phyloP scores from a whole-genome alignment of 116 monocot species.

The Zostera marina region DNA sequence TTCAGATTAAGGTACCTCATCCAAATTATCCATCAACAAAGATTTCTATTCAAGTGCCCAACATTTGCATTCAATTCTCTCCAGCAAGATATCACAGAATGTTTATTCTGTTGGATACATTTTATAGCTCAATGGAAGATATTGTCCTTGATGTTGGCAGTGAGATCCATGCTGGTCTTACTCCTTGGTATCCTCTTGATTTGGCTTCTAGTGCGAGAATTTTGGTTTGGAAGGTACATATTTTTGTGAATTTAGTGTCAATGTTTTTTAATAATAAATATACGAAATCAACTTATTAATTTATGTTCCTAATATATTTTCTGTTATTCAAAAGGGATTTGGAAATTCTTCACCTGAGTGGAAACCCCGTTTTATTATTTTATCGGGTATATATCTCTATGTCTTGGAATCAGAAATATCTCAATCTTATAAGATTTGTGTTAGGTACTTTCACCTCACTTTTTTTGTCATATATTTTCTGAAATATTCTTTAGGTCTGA shows the following conservation, averaged over 20 bases:
- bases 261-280: neutral
- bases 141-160: slow-evolving; percentile 14
- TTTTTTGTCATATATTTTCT: neutral
- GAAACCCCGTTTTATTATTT: slow-evolving; percentile 68
- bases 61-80: slow-evolving; percentile 78
- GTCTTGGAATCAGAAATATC: slow-evolving; percentile 70
- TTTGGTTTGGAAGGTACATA: slow-evolving; percentile 77
- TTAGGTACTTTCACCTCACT: slow-evolving; percentile 17
- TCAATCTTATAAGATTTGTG: slow-evolving; percentile 61
- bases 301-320: slow-evolving; percentile 1
- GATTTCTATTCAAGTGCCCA: slow-evolving; percentile 85
- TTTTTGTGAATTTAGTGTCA: neutral
- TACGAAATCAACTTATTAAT: neutral
- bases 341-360: slow-evolving; percentile 84
- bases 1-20: slow-evolving; percentile 80
- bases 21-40: slow-evolving; percentile 71
- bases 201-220: slow-evolving; percentile 61
- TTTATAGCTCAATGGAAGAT: slow-evolving; percentile 34
- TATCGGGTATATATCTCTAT: slow-evolving; percentile 92
- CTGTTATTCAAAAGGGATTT: slow-evolving; percentile 42
- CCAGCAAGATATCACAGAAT: slow-evolving; percentile 71
- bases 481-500: neutral
- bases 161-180: slow-evolving; percentile 16
- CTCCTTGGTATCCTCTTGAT: slow-evolving; percentile 61
- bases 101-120: slow-evolving; percentile 40